Evolutionary conservation across 495 filamentous ascomycete species (phyloP).

Genomic region (Penicillium turbatum): DNA sequence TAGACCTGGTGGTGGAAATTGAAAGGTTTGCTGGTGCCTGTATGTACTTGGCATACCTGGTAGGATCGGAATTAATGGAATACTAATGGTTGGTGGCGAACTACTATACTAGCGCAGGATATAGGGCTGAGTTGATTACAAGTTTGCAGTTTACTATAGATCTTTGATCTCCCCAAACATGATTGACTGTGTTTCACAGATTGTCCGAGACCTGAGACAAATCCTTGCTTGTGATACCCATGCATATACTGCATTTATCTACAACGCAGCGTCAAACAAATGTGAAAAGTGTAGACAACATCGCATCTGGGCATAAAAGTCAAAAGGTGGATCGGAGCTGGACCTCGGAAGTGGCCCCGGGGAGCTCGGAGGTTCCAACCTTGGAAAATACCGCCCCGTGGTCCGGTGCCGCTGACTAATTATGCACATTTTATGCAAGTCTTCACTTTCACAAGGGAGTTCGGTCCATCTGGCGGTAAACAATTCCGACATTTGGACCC

Average conservation of each 20-base stretch:
- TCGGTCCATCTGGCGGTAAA: neutral
- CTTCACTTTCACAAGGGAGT: too few relatives aligned
- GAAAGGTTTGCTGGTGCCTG: too few relatives aligned
- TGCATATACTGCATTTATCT: too few relatives aligned
- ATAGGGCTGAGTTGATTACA: neutral
- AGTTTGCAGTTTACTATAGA: neutral
- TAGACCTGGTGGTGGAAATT: too few relatives aligned
- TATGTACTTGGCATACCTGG: too few relatives aligned
- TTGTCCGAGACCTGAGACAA: neutral
- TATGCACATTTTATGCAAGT: constrained; percentile 5
- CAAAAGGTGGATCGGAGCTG: neutral
- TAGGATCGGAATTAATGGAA: too few relatives aligned
- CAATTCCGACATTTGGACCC: constrained; percentile 1
- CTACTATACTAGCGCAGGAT: neutral
- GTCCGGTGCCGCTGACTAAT: constrained; percentile 12
- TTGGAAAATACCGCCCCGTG: too few relatives aligned
- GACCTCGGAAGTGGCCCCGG: neutral
- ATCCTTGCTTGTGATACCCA: too few relatives aligned
- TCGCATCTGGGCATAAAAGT: neutral
- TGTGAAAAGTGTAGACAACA: neutral
- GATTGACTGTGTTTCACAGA: neutral
- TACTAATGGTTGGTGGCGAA: too few relatives aligned
- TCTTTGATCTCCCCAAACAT: too few relatives aligned
- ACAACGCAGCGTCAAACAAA: too few relatives aligned
- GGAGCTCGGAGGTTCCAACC: neutral